A percentile compares a stretch with the other conserved stretches of the same genome.
Evolutionary conservation across 169 alveolate species (phyloP).

Genomic region (Toxoplasma gondii): DNA sequence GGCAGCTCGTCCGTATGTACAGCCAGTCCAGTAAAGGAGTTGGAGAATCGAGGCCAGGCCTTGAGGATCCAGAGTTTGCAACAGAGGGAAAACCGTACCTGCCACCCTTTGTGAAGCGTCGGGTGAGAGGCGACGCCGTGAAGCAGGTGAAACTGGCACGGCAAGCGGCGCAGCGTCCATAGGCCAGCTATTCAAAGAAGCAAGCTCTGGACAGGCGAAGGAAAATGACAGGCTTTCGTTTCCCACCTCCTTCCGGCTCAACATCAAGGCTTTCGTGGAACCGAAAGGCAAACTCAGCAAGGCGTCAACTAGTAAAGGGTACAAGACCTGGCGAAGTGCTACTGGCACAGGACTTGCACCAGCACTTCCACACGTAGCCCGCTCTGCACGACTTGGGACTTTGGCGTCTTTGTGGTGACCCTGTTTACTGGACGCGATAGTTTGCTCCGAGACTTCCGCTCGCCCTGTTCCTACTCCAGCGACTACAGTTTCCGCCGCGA

Average conservation of each 20-base stretch:
- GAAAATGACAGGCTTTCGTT: neutral
- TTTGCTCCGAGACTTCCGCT: neutral
- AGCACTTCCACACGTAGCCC: neutral
- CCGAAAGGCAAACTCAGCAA: neutral
- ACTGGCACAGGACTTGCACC: neutral
- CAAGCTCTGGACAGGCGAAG: neutral
- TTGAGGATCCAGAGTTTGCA: neutral
- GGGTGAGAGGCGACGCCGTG: slow-evolving; percentile 3
- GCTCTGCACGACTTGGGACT: no score
- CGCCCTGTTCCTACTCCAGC: neutral
- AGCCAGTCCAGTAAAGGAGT: neutral
- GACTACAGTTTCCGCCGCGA: neutral
- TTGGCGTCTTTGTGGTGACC: no score
- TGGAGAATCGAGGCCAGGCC: neutral
- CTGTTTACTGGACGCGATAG: neutral
- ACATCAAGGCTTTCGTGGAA: neutral
- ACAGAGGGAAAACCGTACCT: neutral
- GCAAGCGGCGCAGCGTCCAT: neutral
- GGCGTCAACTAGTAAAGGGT: neutral
- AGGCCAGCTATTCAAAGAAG: neutral
- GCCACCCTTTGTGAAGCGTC: neutral
- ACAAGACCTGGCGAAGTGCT: neutral
- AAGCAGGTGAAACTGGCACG: neutral
- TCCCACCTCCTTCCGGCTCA: neutral
- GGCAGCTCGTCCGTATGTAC: neutral